Conservation (phyloP, 164 flowering plant species). For the Stephania yunnanensis region DNA sequence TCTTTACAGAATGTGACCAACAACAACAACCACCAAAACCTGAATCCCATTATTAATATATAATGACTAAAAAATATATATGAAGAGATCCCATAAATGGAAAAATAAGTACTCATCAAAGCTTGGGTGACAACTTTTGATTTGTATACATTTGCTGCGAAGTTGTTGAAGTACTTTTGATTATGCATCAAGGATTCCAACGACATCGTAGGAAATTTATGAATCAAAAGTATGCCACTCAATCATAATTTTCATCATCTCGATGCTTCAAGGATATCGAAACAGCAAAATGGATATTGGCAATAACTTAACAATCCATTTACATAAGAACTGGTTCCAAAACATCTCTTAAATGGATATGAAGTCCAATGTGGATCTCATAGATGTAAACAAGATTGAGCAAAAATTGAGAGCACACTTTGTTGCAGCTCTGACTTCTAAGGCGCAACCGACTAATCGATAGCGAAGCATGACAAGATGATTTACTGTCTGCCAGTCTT, state of each 20-base stretch:
- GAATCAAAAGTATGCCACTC: too few species aligned
- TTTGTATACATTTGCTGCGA: too few species aligned
- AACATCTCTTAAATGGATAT: not conserved
- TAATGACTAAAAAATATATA: not conserved
- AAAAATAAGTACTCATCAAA: not conserved
- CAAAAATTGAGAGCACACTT: not conserved
- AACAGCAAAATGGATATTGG: not conserved
- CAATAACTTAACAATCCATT: not conserved
- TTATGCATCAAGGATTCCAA: too few species aligned
- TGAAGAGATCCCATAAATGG: not conserved
- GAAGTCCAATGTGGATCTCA: not conserved
- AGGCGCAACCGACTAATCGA: not conserved
- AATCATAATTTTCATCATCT: not conserved
- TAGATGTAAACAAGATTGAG: not conserved
- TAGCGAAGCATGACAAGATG: not conserved
- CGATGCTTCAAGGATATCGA: not conserved
- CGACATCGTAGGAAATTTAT: too few species aligned
- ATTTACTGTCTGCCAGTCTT: not conserved
- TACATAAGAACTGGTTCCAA: not conserved
- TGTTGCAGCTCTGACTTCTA: conserved; percentile 1
- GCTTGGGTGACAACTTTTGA: too few species aligned
- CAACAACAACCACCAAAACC: too few species aligned
- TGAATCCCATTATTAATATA: too few species aligned
- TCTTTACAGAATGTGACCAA: not conserved
- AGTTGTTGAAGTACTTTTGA: too few species aligned